phyloP scores from a whole-genome alignment of 805 yeast genomes.

The Dipodascus geniculatus region DNA sequence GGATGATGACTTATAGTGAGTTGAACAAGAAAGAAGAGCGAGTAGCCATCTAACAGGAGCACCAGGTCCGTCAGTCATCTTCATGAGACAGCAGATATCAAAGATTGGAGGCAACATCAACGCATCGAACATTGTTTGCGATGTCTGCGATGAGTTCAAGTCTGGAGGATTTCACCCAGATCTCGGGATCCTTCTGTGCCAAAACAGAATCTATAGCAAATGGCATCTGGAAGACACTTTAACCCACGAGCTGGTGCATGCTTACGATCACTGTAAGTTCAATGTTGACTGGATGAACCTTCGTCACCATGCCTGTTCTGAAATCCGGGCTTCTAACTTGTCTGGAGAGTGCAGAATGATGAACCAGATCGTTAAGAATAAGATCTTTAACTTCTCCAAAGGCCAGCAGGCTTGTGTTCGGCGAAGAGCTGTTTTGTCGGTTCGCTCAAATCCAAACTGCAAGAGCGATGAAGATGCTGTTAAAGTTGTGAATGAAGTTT shows the following conservation, averaged over 20 bases:
- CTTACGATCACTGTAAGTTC: conserved; percentile 82
- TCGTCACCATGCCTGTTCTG: conserved; percentile 94
- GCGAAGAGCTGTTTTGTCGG: conserved; percentile 79
- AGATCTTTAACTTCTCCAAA: conserved; percentile 39
- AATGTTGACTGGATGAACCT: conserved; percentile 75
- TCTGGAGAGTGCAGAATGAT: conserved; percentile 92
- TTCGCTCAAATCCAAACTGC: conserved; percentile 78
- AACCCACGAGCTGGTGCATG: conserved; percentile 88
- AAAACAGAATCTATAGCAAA: conserved; percentile 61
- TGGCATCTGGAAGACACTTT: conserved; percentile 84
- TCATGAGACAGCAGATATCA: conserved; percentile 74
- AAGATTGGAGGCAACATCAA: conserved; percentile 47
- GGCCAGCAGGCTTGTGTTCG: conserved; percentile 89
- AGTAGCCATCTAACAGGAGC: background rate
- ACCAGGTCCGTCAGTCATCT: conserved; percentile 57
- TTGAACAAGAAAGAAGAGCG: background rate
- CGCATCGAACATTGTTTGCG: conserved; percentile 55
- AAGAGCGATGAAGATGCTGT: conserved; percentile 61
- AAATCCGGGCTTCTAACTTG: conserved; percentile 81
- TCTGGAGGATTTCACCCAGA: conserved; percentile 94
- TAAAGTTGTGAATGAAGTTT: conserved; percentile 72
- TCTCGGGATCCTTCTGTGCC: conserved; percentile 75
- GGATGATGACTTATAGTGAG: conserved; percentile 50
- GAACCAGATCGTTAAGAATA: conserved; percentile 61
- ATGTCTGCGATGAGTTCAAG: conserved; percentile 66